Evolutionary conservation across 179 eudicot genomes (phyloP).

Genomic region (Beta macrorhiza): DNA sequence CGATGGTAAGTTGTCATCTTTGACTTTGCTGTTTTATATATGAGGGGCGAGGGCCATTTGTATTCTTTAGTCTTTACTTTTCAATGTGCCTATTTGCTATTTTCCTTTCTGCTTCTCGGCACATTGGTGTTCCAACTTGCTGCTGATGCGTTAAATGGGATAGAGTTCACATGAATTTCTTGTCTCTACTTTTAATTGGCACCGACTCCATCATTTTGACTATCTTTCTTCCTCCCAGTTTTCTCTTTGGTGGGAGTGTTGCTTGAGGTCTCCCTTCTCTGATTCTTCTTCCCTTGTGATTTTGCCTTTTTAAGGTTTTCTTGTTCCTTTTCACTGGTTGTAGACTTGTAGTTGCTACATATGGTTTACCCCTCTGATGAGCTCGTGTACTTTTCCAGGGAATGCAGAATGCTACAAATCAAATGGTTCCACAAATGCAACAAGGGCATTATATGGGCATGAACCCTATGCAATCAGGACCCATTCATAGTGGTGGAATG

Average conservation of each 20-base stretch:
- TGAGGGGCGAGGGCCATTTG: neutral
- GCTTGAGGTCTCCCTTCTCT: neutral
- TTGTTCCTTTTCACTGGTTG: neutral
- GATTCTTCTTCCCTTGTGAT: neutral
- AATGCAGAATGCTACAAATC: constrained; percentile 73
- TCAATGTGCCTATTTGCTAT: neutral
- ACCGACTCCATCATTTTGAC: neutral
- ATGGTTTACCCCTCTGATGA: neutral
- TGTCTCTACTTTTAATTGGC: neutral
- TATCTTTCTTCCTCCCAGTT: too few relatives aligned
- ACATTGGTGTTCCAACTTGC: neutral
- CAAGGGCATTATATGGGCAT: constrained; percentile 82
- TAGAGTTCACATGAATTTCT: neutral
- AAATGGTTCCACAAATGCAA: constrained; percentile 76
- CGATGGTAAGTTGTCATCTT: constrained; percentile 53
- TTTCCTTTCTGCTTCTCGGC: neutral
- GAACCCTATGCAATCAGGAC: constrained; percentile 69
- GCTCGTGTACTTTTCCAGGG: constrained; percentile 34
- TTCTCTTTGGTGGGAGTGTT: too few relatives aligned
- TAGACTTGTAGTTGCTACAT: neutral
- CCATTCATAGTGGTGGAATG: constrained; percentile 45
- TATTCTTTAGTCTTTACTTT: neutral
- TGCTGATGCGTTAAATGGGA: neutral
- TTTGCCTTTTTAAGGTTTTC: neutral
- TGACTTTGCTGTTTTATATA: neutral